phyloP scores from a whole-genome alignment of 306 rosid species.

The Cucurbita moschata region DNA sequence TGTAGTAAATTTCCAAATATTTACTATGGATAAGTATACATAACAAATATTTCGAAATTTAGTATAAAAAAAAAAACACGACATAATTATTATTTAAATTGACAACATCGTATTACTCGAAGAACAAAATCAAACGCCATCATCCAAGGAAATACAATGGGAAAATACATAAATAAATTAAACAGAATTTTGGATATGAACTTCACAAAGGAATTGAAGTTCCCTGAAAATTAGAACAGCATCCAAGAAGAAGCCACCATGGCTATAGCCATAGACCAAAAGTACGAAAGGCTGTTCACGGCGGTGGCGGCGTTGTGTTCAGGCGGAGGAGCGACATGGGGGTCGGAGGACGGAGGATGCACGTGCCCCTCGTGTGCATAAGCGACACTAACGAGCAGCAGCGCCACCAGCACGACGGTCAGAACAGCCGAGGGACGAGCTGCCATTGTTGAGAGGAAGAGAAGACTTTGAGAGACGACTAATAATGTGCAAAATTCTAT shows the following conservation, averaged over 20 bases:
- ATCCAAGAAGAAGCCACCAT: slow-evolving; percentile 1
- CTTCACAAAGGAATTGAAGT: too few relatives aligned
- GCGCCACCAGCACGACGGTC: not conserved
- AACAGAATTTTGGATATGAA: too few relatives aligned
- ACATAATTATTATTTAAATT: too few relatives aligned
- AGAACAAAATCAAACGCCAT: too few relatives aligned
- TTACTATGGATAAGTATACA: too few relatives aligned
- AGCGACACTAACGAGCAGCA: not conserved
- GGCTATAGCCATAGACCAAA: not conserved
- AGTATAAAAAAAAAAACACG: too few relatives aligned
- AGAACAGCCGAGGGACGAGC: not conserved
- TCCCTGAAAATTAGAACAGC: not conserved
- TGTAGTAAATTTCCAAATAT: too few relatives aligned
- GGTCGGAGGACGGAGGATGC: not conserved
- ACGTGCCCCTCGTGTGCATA: not conserved
- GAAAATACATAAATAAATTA: too few relatives aligned
- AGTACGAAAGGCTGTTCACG: not conserved
- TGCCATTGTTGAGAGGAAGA: not conserved
- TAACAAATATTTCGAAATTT: too few relatives aligned
- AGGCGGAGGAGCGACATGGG: not conserved
- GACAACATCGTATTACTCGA: too few relatives aligned
- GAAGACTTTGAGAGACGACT: not conserved
- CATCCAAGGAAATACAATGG: too few relatives aligned
- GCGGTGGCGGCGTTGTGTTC: not conserved
- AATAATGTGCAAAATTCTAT: not conserved